These are phyloP conservation scores for Lanmaoa rubissima DNA, from an alignment of 768 basidiomycete species.

Conservation along the genomic window DNA sequence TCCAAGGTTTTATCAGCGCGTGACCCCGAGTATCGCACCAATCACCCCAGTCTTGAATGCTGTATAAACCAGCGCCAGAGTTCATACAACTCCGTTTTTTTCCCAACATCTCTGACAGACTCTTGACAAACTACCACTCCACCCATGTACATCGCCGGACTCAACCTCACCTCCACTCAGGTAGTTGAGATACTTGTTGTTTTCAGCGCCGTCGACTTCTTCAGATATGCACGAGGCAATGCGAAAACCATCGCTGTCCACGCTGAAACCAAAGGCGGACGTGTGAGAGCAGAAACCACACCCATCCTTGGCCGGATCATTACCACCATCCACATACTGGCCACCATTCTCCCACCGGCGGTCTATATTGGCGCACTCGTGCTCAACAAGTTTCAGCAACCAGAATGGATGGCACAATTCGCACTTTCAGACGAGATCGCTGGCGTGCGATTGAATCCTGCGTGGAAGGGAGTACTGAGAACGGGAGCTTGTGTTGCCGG, in stretches of 20 bases:
- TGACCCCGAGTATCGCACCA: background rate
- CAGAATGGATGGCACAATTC: conserved; percentile 24
- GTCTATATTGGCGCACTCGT: conserved; percentile 22
- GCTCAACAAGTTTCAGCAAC: conserved; percentile 24
- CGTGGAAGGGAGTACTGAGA: conserved; percentile 13
- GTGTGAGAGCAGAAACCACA: conserved; percentile 3
- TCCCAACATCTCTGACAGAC: background rate
- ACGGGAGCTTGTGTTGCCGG: conserved; percentile 14
- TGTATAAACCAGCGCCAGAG: too few relatives aligned
- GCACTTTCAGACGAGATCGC: conserved; percentile 12
- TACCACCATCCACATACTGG: conserved; percentile 17
- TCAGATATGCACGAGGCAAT: background rate
- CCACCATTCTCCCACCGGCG: conserved; percentile 13
- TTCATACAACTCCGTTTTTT: background rate
- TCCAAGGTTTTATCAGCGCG: background rate
- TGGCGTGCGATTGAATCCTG: background rate
- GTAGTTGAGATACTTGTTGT: conserved; percentile 7
- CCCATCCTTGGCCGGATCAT: conserved; percentile 19
- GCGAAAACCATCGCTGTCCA: background rate
- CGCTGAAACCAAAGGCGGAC: conserved; percentile 14
- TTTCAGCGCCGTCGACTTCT: conserved; percentile 1
- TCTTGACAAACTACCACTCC: background rate
- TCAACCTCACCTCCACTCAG: conserved; percentile 6
- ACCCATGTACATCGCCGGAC: conserved; percentile 5
- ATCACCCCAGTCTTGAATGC: background rate